phyloP scores from a whole-genome alignment of 371 early-diverging fungal species.

The Mortierella sp. region DNA sequence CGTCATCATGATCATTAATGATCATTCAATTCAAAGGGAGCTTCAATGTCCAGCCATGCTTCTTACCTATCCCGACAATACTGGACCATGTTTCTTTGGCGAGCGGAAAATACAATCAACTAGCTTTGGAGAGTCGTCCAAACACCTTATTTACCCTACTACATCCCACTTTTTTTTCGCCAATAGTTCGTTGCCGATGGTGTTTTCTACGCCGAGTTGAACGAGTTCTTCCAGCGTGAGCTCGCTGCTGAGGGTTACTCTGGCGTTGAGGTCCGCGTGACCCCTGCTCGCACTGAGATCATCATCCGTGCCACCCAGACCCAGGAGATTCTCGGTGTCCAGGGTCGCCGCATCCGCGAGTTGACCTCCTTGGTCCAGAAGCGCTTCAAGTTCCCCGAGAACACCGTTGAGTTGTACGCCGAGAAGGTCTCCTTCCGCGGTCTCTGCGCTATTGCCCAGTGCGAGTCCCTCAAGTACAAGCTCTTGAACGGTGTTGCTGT shows the following conservation, averaged over 20 bases:
- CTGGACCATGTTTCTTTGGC: neutral
- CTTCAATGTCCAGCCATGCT: neutral
- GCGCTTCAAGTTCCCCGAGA: conserved; percentile 99
- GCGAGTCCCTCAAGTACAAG: conserved; percentile 98
- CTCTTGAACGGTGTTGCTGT: conserved; percentile 97
- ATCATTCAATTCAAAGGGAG: conserved; percentile 15
- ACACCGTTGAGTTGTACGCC: conserved; percentile 98
- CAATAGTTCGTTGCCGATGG: conserved; percentile 98
- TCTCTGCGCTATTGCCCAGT: conserved; percentile 99
- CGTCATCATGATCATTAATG: conserved; percentile 17
- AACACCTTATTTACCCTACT: neutral
- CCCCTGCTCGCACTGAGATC: conserved; percentile 99
- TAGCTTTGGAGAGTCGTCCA: neutral
- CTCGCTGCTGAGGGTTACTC: conserved; percentile 81
- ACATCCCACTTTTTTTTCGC: neutral
- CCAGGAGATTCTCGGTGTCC: conserved; percentile 98
- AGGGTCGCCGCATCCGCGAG: conserved; percentile 99
- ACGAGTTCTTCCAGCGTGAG: conserved; percentile 98
- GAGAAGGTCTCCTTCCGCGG: conserved; percentile 99
- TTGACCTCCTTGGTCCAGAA: conserved; percentile 98
- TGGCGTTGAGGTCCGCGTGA: conserved; percentile 99
- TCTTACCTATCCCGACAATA: neutral
- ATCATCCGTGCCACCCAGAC: conserved; percentile 99
- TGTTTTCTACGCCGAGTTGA: conserved; percentile 99
- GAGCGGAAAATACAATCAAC: neutral